Evolutionary conservation across 225 moss, liverwort and hornwort species (phyloP).

Genomic region (Sphagnum tenellum): DNA sequence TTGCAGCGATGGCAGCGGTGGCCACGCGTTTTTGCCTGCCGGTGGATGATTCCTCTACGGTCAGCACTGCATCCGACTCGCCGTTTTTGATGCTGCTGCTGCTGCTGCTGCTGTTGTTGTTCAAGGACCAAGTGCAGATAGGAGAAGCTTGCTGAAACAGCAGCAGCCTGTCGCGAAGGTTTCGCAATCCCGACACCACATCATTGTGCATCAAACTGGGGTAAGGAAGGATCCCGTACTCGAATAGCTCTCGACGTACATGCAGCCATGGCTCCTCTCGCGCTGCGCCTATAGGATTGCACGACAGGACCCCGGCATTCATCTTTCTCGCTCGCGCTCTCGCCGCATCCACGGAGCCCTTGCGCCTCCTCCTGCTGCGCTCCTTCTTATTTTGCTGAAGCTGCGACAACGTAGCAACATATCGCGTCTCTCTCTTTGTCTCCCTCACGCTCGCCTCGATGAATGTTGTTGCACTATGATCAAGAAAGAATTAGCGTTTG

Average conservation of each 20-base stretch:
- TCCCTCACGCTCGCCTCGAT: too few relatives aligned
- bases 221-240: conserved; percentile 77
- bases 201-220: conserved; percentile 71
- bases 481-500: too few relatives aligned
- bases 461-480: too few relatives aligned
- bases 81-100: conserved; percentile 7
- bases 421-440: too few relatives aligned
- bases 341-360: too few relatives aligned
- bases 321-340: conserved; percentile 40
- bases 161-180: conserved; percentile 66
- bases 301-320: conserved; percentile 70
- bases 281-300: conserved; percentile 48
- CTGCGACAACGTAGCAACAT: too few relatives aligned
- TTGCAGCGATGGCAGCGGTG: conserved; percentile 70
- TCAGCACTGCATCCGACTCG: too few relatives aligned
- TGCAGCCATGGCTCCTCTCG: conserved; percentile 98
- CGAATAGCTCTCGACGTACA: conserved; percentile 87
- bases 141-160: conserved; percentile 71
- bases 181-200: conserved; percentile 56
- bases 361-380: too few relatives aligned
- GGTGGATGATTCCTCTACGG: conserved; percentile 18
- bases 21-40: conserved; percentile 60
- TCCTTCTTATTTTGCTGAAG: too few relatives aligned
- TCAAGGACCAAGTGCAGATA: conserved; percentile 47
- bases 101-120: conserved; percentile 34